Percentiles rank a stretch among this genome's conserved stretches.
These are phyloP conservation scores for Sordariomycetes sp. DNA, from an alignment of 2,329 filamentous ascomycete genomes.

Conservation along the genomic window DNA sequence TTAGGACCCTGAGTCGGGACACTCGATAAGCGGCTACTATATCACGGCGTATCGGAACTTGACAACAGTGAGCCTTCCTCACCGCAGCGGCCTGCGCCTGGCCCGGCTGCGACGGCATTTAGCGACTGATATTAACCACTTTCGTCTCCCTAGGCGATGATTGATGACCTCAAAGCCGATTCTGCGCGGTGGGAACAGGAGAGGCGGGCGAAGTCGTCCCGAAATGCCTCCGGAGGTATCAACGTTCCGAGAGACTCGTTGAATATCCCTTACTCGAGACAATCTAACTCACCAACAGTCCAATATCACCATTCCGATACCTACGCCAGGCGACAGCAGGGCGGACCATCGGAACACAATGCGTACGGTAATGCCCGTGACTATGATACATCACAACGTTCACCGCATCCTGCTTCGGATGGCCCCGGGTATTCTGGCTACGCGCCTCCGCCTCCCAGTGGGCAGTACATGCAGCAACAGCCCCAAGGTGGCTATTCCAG, in stretches of 20 bases:
- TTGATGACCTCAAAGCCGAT: conserved; percentile 48
- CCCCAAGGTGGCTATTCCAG: neutral
- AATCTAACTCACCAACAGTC: conserved; percentile 46
- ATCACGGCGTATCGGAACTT: conserved; percentile 70
- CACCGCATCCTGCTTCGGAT: neutral
- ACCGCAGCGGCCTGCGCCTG: neutral
- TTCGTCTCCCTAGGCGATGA: conserved; percentile 36
- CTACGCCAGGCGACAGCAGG: conserved; percentile 11
- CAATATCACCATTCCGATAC: conserved; percentile 44
- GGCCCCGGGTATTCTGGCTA: conserved; percentile 2
- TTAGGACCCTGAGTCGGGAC: conserved; percentile 40
- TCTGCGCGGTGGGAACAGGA: conserved; percentile 49
- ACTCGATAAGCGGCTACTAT: conserved; percentile 58
- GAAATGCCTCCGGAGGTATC: conserved; percentile 44
- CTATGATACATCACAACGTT: neutral
- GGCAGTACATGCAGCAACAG: conserved; percentile 2
- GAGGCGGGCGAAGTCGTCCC: conserved; percentile 40
- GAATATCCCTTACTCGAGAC: conserved; percentile 32
- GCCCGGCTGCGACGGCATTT: neutral
- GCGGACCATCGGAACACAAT: conserved; percentile 2
- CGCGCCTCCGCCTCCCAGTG: neutral
- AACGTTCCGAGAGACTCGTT: conserved; percentile 32
- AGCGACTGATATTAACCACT: neutral
- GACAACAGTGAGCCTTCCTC: conserved; percentile 48
- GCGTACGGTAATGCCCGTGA: conserved; percentile 2